These are phyloP conservation scores for Malus asiatica DNA, from an alignment of 306 rosid species.

Conservation along the genomic window DNA sequence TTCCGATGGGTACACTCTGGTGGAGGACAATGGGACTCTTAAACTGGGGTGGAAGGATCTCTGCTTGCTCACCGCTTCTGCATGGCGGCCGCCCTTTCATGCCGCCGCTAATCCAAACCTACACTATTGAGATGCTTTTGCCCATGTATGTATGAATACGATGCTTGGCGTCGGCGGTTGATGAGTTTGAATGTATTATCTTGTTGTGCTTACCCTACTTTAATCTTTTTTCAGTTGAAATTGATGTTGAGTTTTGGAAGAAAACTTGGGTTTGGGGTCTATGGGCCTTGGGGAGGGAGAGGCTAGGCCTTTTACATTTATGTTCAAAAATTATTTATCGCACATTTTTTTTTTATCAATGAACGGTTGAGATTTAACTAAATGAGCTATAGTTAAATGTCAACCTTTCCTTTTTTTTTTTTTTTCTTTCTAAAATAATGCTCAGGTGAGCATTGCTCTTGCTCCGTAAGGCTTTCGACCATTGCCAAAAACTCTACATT, in stretches of 20 bases:
- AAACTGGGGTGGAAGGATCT: constrained; percentile 99
- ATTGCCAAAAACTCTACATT: too few species aligned
- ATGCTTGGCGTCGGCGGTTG: background rate
- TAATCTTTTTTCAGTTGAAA: background rate
- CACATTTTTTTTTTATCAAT: too few species aligned
- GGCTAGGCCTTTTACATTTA: background rate
- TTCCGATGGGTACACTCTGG: constrained; percentile 88
- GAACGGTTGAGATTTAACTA: too few species aligned
- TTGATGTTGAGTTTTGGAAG: background rate
- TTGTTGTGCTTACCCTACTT: background rate
- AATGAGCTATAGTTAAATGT: too few species aligned
- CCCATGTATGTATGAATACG: background rate
- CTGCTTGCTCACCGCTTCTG: constrained; percentile 95
- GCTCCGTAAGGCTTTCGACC: too few species aligned
- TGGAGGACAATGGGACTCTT: constrained; percentile 90
- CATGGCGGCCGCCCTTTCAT: constrained; percentile 85
- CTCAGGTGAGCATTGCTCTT: too few species aligned
- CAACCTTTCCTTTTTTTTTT: too few species aligned
- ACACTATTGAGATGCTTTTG: constrained; percentile 7
- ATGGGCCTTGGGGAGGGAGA: background rate
- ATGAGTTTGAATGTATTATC: background rate
- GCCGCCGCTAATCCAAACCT: constrained; percentile 12
- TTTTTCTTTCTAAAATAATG: too few species aligned
- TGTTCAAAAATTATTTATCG: too few species aligned
- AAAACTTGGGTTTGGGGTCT: background rate